Evolutionary conservation across 352 stramenopile genomes (phyloP).

Genomic region (Globisporangium paroecandrum): DNA sequence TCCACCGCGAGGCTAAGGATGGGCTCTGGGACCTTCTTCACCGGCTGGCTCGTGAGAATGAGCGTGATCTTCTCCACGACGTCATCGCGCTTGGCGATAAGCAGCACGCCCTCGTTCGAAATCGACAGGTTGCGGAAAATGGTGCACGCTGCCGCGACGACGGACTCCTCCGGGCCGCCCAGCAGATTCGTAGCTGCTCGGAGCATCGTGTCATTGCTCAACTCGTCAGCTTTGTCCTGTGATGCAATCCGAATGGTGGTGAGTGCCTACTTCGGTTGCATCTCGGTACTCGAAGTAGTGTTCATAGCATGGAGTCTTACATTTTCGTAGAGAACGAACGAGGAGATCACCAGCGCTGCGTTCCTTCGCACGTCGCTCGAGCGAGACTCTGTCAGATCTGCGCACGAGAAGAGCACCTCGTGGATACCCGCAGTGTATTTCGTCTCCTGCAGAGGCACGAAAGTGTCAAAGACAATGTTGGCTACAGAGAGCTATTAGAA

Average conservation of each 20-base stretch:
- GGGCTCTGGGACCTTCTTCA: constrained; percentile 36
- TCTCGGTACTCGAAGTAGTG: too few species aligned
- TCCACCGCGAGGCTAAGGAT: constrained; percentile 37
- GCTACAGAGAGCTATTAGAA: too few species aligned
- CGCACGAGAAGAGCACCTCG: constrained; percentile 54
- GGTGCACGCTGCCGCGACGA: constrained; percentile 39
- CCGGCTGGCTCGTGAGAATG: constrained; percentile 40
- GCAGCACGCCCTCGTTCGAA: constrained; percentile 49
- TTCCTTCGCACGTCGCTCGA: constrained; percentile 39
- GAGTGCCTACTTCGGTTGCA: too few species aligned
- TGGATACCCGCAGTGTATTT: constrained; percentile 49
- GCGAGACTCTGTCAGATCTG: constrained; percentile 40
- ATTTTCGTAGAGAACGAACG: constrained; percentile 52
- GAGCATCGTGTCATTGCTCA: constrained; percentile 53
- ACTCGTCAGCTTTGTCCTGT: constrained; percentile 35
- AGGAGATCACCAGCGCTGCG: constrained; percentile 45
- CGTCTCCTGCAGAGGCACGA: constrained; percentile 22
- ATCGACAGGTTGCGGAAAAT: constrained; percentile 60
- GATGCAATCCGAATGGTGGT: too few species aligned
- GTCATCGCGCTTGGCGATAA: constrained; percentile 37
- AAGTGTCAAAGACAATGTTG: background rate
- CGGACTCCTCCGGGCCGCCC: constrained; percentile 37
- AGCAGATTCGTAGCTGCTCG: constrained; percentile 40
- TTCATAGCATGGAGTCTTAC: constrained; percentile 16
- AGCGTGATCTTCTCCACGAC: constrained; percentile 38